Evolutionary conservation across 768 basidiomycete genomes (phyloP).

Genomic region (Hypholoma sublateritium): DNA sequence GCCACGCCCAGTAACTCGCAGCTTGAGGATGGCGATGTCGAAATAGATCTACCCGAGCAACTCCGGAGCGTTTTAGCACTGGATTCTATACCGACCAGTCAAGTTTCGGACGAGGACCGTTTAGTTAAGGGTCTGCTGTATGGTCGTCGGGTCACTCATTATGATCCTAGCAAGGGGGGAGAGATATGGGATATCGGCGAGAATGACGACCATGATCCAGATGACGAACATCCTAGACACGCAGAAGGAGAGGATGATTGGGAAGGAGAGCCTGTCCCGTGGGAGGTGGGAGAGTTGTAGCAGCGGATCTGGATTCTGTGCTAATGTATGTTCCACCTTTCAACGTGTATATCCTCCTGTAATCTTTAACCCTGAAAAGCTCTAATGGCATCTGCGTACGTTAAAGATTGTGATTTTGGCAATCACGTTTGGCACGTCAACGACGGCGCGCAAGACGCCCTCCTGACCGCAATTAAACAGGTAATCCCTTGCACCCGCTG

Average conservation of each 20-base stretch:
- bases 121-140: conserved; percentile 62
- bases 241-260: conserved; percentile 61
- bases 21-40: conserved; percentile 39
- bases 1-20: conserved; percentile 16
- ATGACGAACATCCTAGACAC: conserved; percentile 24
- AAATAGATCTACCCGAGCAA: conserved; percentile 64
- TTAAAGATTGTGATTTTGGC: conserved; percentile 3
- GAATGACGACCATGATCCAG: conserved; percentile 38
- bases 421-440: conserved; percentile 3
- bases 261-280: conserved; percentile 82
- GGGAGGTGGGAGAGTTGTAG: conserved; percentile 78
- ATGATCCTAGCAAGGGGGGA: conserved; percentile 65
- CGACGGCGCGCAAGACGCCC: background rate
- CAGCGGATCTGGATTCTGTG: background rate
- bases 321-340: conserved; percentile 18
- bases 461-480: background rate
- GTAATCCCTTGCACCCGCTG: no score
- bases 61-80: conserved; percentile 66
- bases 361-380: conserved; percentile 14
- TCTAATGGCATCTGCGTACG: conserved; percentile 9
- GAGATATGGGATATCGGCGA: conserved; percentile 81
- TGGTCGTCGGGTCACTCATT: conserved; percentile 53
- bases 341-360: conserved; percentile 22
- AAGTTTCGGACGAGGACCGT: conserved; percentile 45
- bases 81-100: conserved; percentile 43